Evolutionary conservation across 345 rosid genomes (phyloP), one percentile per base, ranked within the genome.

Genomic region (Anacardium occidentale): DNA sequence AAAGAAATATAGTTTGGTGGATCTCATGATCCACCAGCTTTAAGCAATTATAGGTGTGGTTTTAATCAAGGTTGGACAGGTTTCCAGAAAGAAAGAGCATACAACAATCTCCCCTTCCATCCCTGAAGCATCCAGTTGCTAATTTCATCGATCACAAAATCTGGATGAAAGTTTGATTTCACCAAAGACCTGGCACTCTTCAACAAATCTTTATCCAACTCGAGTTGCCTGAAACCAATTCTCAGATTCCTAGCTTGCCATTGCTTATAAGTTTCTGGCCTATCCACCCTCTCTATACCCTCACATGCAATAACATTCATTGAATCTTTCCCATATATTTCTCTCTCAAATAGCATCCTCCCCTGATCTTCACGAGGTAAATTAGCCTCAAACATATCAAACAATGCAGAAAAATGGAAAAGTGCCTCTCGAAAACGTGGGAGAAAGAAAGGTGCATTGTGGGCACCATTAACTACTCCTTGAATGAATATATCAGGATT

Each of bases 81-180:
- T 71, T 83, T 78, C 98, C 97, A 94, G 50, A 85, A 84, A 0
- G 97, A 87, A 66, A 88, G 80, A 40, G 91, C 97, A 71, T 76
- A 80, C 8, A 84, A 57, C 10, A 86, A 81, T 72, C 91, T 83
- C 10, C 98, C 98, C 76, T 94, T 94, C 98, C 98, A 94, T 8
- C 93, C 95, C 53, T 83, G 95, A 50, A 94, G 83, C 92, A 94
- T 81, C 97, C 97, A 94, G 0, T 84, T 79, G 48, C 87, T 89
- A 75, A 89, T 88, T 14, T 77, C 82, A 72, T 92, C 95, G 0
- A 90, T 70, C 22, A 84, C 77, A 12, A 90, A 94, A 70, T 94
- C 97, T 47, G 71, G 78, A 45, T 91, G 88, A 62, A 86, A 92
- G 57, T 76, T 81, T 14, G 77, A 25, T 56, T 74, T 83, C 72